Evolutionary conservation across 2,329 filamentous ascomycete species (phyloP).

Genomic region (Sporothrix pallida): DNA sequence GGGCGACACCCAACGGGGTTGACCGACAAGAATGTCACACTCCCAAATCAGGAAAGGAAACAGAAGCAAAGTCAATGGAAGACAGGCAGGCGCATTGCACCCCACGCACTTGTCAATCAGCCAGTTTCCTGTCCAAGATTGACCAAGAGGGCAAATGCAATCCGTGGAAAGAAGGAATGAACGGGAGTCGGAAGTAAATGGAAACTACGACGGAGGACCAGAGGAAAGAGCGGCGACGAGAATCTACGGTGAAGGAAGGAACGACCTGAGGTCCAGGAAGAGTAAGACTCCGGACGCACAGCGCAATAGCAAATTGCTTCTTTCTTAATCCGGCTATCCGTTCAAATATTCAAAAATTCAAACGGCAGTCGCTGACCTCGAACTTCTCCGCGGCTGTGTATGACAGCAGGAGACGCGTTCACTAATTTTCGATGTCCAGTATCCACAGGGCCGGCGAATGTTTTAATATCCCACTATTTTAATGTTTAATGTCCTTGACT

Average conservation of each 20-base stretch:
- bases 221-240: background rate
- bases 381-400: slow-evolving; percentile 8
- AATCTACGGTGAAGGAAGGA: slow-evolving; percentile 1
- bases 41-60: background rate
- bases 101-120: background rate
- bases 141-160: slow-evolving; percentile 17
- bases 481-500: background rate
- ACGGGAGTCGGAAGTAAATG: background rate
- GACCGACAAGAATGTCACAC: slow-evolving; percentile 10
- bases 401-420: background rate
- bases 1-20: slow-evolving; percentile 16
- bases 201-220: background rate
- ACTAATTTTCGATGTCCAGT: background rate
- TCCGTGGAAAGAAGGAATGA: background rate
- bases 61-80: too few relatives aligned
- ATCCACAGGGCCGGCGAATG: slow-evolving; percentile 9
- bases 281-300: background rate
- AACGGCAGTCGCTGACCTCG: background rate
- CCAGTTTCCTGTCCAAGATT: background rate
- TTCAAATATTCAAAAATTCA: background rate
- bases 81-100: background rate
- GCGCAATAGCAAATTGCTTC: background rate
- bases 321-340: slow-evolving; percentile 14
- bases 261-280: background rate
- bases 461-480: background rate